Base-by-base conservation (phyloP, 306 rosid genomes). In the Quercus wislizeni region DNA sequence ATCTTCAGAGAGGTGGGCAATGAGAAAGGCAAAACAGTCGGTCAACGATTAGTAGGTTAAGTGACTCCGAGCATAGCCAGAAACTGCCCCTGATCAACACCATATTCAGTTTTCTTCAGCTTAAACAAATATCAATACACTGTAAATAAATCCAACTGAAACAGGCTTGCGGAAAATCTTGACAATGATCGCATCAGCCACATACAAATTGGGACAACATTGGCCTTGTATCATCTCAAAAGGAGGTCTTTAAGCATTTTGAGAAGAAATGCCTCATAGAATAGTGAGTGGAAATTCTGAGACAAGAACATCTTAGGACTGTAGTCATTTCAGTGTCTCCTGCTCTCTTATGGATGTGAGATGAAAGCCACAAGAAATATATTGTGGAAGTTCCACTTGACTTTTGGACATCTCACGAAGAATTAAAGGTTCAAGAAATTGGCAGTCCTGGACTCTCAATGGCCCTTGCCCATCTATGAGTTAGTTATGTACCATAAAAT, bases 401-500 rank as follows among this genome's bases (percentile, higher is more conserved):
- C 79, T 76, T 82, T 80, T 58, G 77, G 71, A 31, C 31, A 43
- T 23, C 62, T 27, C 65, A 62, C 69, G 73, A 52, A 79, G 76
- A 81, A 79, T 17, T 76, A 65, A 70, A 69, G 82, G 81, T 61
- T 57, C 72, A 78, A 27, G 70, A 82, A 28, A 74, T 74, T 54
- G 74, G 84, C 80, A 77, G 76, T 71, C 70, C 35, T 71, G 84
- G 79, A 75, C 23, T 62, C 85, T 75, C 55, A 78, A 77, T 63
- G 69, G 75, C 86, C 80, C 73, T 79, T 46, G 70, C 65, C 63
- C 62, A 6, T 49, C 76, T 69, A 75, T 88, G 74, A 77, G 85
- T 76, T 82, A 33, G 27, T 33, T 69, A 82, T 73, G 88, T 85
- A 86, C 84, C 77, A 84, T 76, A 63, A 74, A 80, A 84, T 76